A percentile compares a stretch with the other conserved stretches of the same genome.
Conservation (phyloP, 2,329 filamentous ascomycete species). For the Verticillium longisporum region DNA sequence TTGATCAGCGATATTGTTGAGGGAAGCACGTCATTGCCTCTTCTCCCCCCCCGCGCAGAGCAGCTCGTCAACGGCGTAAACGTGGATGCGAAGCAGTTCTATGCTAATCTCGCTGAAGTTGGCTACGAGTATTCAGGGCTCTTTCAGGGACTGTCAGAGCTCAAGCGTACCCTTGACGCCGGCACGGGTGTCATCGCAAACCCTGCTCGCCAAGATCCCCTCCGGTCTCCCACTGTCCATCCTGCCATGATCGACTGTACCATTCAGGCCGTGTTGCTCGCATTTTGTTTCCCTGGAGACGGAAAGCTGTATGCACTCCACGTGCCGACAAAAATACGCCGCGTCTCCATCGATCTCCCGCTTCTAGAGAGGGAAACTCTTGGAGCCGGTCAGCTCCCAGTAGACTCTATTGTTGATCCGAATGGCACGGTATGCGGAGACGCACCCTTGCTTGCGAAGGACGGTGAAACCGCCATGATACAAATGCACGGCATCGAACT, state of each 20-base stretch:
- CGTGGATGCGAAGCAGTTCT: background rate
- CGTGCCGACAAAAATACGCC: constrained; percentile 20
- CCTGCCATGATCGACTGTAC: constrained; percentile 25
- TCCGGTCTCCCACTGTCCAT: constrained; percentile 17
- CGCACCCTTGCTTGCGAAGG: too few relatives aligned
- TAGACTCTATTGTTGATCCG: too few relatives aligned
- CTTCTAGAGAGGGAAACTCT: background rate
- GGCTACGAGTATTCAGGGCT: constrained; percentile 1
- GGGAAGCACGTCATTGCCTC: too few relatives aligned
- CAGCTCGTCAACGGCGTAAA: too few relatives aligned
- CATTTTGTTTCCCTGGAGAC: constrained; percentile 24
- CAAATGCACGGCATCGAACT: too few relatives aligned
- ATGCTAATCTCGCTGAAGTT: background rate
- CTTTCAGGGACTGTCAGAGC: background rate
- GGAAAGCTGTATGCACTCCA: constrained; percentile 22
- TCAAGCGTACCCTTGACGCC: constrained; percentile 9
- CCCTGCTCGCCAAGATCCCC: constrained; percentile 6
- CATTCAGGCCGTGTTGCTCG: constrained; percentile 25
- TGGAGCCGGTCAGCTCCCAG: too few relatives aligned
- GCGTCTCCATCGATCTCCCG: constrained; percentile 9
- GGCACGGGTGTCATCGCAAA: constrained; percentile 5
- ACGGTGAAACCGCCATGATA: too few relatives aligned
- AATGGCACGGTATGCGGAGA: too few relatives aligned
- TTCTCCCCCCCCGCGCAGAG: too few relatives aligned
- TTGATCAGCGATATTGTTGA: too few relatives aligned